Percentiles rank a stretch among this genome's conserved stretches.
These are phyloP conservation scores for Colletotrichum cordylinicola DNA, from an alignment of 2,329 filamentous ascomycete genomes.

Conservation along the genomic window DNA sequence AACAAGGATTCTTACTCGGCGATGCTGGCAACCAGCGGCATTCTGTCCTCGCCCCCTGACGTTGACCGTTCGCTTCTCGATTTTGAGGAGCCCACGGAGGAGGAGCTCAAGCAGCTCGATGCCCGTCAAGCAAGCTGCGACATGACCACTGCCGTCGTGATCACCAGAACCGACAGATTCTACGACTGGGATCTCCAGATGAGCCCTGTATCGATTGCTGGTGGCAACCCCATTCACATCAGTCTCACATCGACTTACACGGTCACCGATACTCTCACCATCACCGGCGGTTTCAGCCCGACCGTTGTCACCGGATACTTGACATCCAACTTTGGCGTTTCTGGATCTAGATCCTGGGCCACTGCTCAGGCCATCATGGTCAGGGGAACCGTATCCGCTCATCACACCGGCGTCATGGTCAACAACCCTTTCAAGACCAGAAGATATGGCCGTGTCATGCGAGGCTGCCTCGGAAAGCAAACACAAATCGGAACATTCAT, in stretches of 20 bases:
- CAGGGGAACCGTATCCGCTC: not conserved
- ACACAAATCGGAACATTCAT: not conserved
- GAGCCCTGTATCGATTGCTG: not conserved
- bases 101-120: not conserved
- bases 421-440: slow-evolving; percentile 9
- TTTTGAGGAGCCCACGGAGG: not conserved
- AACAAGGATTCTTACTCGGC: not conserved
- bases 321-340: not conserved
- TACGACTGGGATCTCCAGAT: slow-evolving; percentile 12
- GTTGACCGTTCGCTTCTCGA: not conserved
- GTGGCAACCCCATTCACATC: not conserved
- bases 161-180: not conserved
- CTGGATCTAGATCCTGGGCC: not conserved
- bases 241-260: not conserved
- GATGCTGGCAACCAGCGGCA: not conserved
- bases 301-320: not conserved
- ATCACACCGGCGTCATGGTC: not conserved
- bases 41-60: not conserved
- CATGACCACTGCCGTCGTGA: not conserved
- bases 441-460: slow-evolving; percentile 3
- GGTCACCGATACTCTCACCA: not conserved
- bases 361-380: not conserved
- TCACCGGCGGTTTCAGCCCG: not conserved
- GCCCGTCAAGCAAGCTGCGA: not conserved
- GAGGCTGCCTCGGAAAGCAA: not conserved